Evolutionary conservation across 2,329 filamentous ascomycete species (phyloP), one percentile per base, ranked within the genome.

Genomic region (Neonectria coccinea): DNA sequence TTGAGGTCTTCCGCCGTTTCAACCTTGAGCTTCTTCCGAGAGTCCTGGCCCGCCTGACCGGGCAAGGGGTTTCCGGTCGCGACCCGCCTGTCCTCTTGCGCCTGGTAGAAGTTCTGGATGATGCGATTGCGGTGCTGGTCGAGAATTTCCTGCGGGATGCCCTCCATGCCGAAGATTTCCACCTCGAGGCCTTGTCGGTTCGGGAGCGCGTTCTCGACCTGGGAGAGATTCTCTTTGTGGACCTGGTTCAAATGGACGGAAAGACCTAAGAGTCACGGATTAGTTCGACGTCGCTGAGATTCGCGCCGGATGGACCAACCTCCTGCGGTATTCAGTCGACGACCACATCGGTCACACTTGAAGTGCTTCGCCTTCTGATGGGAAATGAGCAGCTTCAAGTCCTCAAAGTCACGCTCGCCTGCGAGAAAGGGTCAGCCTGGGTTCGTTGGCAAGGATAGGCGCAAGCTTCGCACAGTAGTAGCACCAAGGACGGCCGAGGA

Each of bases 351-450:
- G 73, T 97, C 93, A 82, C 96, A 99, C 81, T 97, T 97, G 86
- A 97, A 98, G 80, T 99, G 96, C 81, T 98, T 98, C n/a, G 95
- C 94, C 79, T 97, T 98, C 77, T 98, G 96, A 79, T 99, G 96
- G 62, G 92, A 94, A 73, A 97, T 97, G 69, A 99, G 89, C 72
- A 98, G 94, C 84, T 97, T 97, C 51, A 97, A 80, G 79, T 99
- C 96, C 79, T 98, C 94, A 78, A 98, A 99, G 81, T 98, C 95
- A 82, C 95, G 92, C 81, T 99, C 96, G 81, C 88, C 88, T 90
- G 59, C 3, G 18, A 57, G 31, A 14, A 7, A 45, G 62, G 18
- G 39, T 68, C 73, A 75, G 77, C 75, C 62, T 76, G 66, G 18
- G 53, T 6, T 18, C n/a, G 25, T 29, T n/a, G 10, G 41, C 16